Conservation (phyloP, 139 green algal species). For the Eudorina sp. region DNA sequence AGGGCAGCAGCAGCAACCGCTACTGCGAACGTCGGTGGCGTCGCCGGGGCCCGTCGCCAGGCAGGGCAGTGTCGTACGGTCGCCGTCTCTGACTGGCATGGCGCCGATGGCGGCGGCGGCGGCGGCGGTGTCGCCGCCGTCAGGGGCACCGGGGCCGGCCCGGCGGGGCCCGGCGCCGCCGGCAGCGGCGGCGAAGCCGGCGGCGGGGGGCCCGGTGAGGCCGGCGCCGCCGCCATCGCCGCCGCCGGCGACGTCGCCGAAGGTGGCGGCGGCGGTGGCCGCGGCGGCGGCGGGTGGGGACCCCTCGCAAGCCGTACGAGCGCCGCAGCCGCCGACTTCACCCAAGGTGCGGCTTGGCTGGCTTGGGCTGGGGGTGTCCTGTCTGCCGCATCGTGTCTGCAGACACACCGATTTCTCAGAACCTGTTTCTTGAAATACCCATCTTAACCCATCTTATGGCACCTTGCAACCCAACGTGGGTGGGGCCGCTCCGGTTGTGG, state of each 20-base stretch:
- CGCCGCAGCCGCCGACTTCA: conserved; percentile 1
- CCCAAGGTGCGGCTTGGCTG: not conserved
- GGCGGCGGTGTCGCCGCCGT: not conserved
- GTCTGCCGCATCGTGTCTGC: too few species aligned
- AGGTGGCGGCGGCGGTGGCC: not conserved
- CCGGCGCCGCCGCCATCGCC: not conserved
- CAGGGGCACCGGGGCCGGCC: too few species aligned
- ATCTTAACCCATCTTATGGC: too few species aligned
- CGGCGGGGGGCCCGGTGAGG: not conserved
- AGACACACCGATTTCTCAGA: too few species aligned
- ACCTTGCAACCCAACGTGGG: too few species aligned
- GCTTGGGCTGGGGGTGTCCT: too few species aligned
- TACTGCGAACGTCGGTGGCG: not conserved
- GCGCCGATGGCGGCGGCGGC: not conserved
- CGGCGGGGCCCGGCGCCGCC: not conserved
- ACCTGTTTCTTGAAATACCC: too few species aligned
- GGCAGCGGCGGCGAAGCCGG: not conserved
- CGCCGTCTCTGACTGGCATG: not conserved
- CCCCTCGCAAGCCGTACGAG: not conserved
- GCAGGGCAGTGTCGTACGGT: not conserved
- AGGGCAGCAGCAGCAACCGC: not conserved
- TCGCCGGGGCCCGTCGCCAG: not conserved
- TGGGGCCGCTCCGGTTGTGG: too few species aligned
- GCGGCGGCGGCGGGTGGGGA: not conserved
- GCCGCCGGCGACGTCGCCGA: not conserved